Conservation (phyloP, 345 rosid species). For the Geranium brycei region DNA sequence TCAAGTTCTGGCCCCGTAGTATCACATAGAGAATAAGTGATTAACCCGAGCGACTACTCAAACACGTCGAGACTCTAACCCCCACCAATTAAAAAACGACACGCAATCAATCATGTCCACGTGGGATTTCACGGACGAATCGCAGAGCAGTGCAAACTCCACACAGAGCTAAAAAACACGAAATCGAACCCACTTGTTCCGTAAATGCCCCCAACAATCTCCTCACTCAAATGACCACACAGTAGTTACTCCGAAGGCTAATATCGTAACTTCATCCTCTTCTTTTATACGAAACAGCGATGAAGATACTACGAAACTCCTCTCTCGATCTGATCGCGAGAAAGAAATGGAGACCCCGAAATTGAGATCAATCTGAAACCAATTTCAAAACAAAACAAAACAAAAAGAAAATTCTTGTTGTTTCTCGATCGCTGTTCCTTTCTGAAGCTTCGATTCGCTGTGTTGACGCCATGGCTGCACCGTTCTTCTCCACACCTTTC, state of each 20-base stretch:
- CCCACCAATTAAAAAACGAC: constrained; percentile 11
- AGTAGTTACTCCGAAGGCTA: background rate
- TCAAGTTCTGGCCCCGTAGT: no score
- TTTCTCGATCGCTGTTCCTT: background rate
- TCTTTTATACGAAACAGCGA: background rate
- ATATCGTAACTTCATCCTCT: background rate
- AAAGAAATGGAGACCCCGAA: constrained; percentile 3
- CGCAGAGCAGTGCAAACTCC: background rate
- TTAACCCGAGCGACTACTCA: background rate
- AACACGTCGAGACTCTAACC: constrained; percentile 10
- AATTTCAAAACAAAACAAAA: background rate
- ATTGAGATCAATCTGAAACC: background rate
- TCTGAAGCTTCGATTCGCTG: constrained; percentile 6
- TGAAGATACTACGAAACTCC: background rate
- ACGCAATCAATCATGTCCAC: constrained; percentile 2
- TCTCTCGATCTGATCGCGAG: background rate
- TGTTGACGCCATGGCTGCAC: constrained; percentile 65
- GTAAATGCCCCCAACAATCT: background rate
- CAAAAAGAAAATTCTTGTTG: background rate
- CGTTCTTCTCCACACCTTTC: constrained; percentile 92
- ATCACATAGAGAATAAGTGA: background rate
- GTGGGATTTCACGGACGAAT: background rate
- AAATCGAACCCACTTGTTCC: background rate
- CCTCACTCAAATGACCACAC: background rate
- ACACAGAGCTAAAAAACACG: background rate